A percentile compares a stretch with the other conserved stretches of the same genome.
Conservation (phyloP, 192 early-diverging fungal species). For the Rhizoclosmatium globosum region DNA sequence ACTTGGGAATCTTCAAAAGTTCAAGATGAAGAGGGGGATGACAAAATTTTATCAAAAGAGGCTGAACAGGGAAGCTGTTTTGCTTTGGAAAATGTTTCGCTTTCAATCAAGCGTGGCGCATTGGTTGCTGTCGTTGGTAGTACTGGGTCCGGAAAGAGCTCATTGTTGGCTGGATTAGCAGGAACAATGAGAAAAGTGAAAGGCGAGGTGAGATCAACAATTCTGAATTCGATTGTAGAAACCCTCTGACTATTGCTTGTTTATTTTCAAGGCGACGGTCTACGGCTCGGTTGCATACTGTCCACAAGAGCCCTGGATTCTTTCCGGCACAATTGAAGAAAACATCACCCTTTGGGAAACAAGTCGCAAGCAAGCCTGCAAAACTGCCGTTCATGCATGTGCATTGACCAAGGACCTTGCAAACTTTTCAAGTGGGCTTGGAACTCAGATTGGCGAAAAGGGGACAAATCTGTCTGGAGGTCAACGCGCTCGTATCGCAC, state of each 20-base stretch:
- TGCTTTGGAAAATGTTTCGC: conserved; percentile 66
- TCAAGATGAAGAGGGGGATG: neutral
- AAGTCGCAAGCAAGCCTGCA: conserved; percentile 63
- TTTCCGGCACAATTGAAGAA: conserved; percentile 67
- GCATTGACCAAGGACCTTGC: conserved; percentile 52
- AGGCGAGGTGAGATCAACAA: conserved; percentile 38
- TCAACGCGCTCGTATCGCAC: conserved; percentile 54
- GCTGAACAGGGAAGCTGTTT: neutral
- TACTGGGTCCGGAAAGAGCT: conserved; percentile 70
- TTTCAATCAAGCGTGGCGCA: conserved; percentile 73
- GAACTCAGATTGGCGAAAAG: conserved; percentile 53
- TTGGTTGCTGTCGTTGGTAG: conserved; percentile 72
- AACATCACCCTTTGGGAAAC: conserved; percentile 67
- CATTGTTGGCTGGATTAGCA: conserved; percentile 74
- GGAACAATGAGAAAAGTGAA: conserved; percentile 76
- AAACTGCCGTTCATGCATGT: conserved; percentile 45
- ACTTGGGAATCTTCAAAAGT: conserved; percentile 8
- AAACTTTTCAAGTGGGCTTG: conserved; percentile 36
- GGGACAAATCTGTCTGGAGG: conserved; percentile 53
- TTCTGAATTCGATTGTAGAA: conserved; percentile 52
- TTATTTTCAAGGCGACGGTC: conserved; percentile 3
- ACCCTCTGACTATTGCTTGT: neutral
- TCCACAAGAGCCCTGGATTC: conserved; percentile 45
- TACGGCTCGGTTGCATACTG: conserved; percentile 37
- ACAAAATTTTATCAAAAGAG: neutral